phyloP scores from a whole-genome alignment of 2,329 filamentous ascomycete genomes.

The Simplicillium sp. region DNA sequence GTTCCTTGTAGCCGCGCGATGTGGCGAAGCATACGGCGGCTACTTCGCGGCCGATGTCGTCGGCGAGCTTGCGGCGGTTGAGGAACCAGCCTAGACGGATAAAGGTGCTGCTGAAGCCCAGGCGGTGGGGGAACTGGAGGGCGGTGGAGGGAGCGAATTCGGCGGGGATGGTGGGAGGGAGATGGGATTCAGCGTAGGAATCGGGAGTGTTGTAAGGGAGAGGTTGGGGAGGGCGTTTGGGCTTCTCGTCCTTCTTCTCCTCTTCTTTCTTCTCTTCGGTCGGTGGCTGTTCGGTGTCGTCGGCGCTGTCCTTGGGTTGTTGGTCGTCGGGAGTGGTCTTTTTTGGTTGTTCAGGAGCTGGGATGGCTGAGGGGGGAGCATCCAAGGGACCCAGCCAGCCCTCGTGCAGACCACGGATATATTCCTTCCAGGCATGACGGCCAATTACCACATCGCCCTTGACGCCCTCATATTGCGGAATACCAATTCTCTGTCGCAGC shows the following conservation, averaged over 20 bases:
- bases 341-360: conserved; percentile 13
- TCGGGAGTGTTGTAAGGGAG: conserved; percentile 64
- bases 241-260: conserved; percentile 38
- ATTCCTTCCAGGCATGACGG: conserved; percentile 94
- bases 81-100: conserved; percentile 81
- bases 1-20: conserved; percentile 38
- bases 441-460: conserved; percentile 84
- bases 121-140: conserved; percentile 76
- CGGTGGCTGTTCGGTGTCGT: conserved; percentile 11
- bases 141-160: conserved; percentile 65
- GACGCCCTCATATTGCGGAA: conserved; percentile 62
- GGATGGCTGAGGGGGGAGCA: conserved; percentile 32
- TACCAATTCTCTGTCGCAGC: conserved; percentile 55
- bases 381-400: conserved; percentile 87
- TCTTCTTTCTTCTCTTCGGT: conserved; percentile 28
- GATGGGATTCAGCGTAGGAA: conserved; percentile 58
- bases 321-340: conserved; percentile 13
- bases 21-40: conserved; percentile 70
- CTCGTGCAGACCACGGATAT: conserved; percentile 85
- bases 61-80: conserved; percentile 74
- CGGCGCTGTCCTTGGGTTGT: conserved; percentile 9
- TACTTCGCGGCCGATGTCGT: conserved; percentile 78
- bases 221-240: conserved; percentile 51
- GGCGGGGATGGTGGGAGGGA: conserved; percentile 57
- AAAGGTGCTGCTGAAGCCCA: conserved; percentile 87